Evolutionary conservation across 2,329 filamentous ascomycete genomes (phyloP).

Genomic region (Cladophialophora carrionii): DNA sequence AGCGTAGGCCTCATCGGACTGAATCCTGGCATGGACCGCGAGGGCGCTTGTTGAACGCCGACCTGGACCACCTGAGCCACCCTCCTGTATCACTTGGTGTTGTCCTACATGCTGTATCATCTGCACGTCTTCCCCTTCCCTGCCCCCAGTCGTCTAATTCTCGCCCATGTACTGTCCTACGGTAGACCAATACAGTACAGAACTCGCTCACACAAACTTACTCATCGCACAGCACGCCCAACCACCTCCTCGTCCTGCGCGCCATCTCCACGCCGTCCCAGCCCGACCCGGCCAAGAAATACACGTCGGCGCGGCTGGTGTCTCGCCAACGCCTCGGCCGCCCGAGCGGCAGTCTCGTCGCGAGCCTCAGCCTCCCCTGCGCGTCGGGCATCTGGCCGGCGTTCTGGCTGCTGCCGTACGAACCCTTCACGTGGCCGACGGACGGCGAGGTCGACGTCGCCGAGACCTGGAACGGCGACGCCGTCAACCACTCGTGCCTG

Average conservation of each 20-base stretch:
- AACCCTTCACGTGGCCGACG: conserved; percentile 37
- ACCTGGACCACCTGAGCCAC: too few species aligned
- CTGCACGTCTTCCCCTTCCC: too few species aligned
- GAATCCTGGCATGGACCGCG: too few species aligned
- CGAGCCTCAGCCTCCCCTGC: conserved; percentile 34
- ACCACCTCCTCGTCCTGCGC: conserved; percentile 36
- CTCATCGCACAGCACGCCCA: conserved; percentile 20
- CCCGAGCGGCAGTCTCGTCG: conserved; percentile 33
- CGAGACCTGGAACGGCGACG: conserved; percentile 38
- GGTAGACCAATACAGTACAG: too few species aligned
- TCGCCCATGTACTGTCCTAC: too few species aligned
- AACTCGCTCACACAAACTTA: too few species aligned
- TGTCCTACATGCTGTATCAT: too few species aligned
- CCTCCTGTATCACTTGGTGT: too few species aligned
- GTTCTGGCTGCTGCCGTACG: conserved; percentile 38
- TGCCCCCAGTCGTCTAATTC: too few species aligned
- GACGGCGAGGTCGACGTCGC: conserved; percentile 39
- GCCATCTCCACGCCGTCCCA: conserved; percentile 30
- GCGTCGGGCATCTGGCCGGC: conserved; percentile 37
- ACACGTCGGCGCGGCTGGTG: conserved; percentile 37
- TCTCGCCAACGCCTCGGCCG: conserved; percentile 34
- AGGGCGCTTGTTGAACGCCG: too few species aligned
- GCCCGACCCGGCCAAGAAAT: conserved; percentile 33
- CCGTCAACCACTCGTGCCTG: conserved; percentile 36
- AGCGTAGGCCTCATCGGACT: too few species aligned